Percentiles rank a stretch among this genome's conserved stretches.
Conservation (phyloP, 2,329 filamentous ascomycete genomes). For the Raffaelea ambrosiae region DNA sequence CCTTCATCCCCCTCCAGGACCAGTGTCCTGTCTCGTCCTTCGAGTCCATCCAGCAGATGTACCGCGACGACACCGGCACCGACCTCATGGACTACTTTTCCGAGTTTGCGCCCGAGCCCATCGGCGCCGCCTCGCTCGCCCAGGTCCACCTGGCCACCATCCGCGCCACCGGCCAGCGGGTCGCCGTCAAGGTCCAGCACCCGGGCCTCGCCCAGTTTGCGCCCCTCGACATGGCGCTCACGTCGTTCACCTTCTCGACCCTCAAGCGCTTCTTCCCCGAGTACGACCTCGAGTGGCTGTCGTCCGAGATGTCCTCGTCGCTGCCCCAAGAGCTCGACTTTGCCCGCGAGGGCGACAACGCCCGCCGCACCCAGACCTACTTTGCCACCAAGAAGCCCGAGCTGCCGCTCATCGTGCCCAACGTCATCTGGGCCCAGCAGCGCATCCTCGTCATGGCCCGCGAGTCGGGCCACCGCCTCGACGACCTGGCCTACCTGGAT, state of each 20-base stretch:
- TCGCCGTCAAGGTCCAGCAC: slow-evolving; percentile 96
- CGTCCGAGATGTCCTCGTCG: slow-evolving; percentile 84
- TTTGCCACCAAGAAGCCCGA: slow-evolving; percentile 61
- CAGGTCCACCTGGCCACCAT: slow-evolving; percentile 88
- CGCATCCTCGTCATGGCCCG: slow-evolving; percentile 94
- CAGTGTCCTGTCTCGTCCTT: slow-evolving; percentile 88
- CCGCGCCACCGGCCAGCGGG: slow-evolving; percentile 71
- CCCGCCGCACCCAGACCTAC: slow-evolving; percentile 67
- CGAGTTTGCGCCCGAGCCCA: slow-evolving; percentile 69
- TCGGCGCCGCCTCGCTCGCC: slow-evolving; percentile 87
- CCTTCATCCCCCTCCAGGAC: slow-evolving; percentile 93
- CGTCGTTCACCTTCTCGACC: slow-evolving; percentile 79
- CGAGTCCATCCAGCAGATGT: slow-evolving; percentile 81
- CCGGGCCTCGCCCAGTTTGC: slow-evolving; percentile 84
- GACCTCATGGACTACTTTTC: slow-evolving; percentile 77
- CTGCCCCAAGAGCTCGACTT: slow-evolving; percentile 91
- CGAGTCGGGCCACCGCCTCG: slow-evolving; percentile 75
- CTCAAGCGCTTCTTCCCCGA: slow-evolving; percentile 93
- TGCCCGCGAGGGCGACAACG: slow-evolving; percentile 74
- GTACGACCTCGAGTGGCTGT: slow-evolving; percentile 95
- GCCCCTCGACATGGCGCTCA: slow-evolving; percentile 77
- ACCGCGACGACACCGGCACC: slow-evolving; percentile 70
- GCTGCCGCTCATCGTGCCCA: slow-evolving; percentile 78
- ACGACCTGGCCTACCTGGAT: slow-evolving; percentile 84
- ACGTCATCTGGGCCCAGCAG: slow-evolving; percentile 81